Evolutionary conservation across 2,329 filamentous ascomycete genomes (phyloP).

Genomic region (Pestalotiopsis sp.): DNA sequence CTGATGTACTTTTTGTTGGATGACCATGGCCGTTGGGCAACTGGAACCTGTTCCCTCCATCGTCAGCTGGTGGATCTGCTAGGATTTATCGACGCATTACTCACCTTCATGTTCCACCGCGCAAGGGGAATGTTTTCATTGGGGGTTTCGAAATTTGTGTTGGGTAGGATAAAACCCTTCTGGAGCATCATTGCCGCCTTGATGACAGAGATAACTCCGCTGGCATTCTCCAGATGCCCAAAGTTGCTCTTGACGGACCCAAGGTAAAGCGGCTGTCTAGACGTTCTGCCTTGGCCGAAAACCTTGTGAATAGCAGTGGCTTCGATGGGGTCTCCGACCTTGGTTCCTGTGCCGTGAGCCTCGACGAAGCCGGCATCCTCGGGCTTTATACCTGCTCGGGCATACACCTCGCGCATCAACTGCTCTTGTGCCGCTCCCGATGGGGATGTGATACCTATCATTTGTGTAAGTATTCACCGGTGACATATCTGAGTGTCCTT

Average conservation of each 20-base stretch:
- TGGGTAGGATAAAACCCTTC: conserved; percentile 45
- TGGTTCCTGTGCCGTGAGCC: conserved; percentile 28
- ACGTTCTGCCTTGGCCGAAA: not conserved
- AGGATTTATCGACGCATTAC: not conserved
- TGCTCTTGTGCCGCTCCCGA: conserved; percentile 20
- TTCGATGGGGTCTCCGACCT: conserved; percentile 25
- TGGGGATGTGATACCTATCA: conserved; percentile 12
- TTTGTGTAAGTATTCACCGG: not conserved
- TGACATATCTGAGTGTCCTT: not conserved
- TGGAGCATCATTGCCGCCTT: conserved; percentile 46
- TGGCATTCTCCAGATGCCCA: conserved; percentile 36
- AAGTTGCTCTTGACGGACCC: conserved; percentile 9
- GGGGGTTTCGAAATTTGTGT: conserved; percentile 39
- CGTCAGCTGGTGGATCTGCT: conserved; percentile 10
- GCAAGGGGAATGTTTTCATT: conserved; percentile 33
- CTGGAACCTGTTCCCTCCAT: conserved; percentile 16
- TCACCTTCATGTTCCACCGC: conserved; percentile 25
- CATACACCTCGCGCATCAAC: conserved; percentile 23
- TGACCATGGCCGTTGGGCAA: conserved; percentile 22
- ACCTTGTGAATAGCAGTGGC: conserved; percentile 22
- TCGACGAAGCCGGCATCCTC: conserved; percentile 21
- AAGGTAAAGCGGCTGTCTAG: conserved; percentile 4
- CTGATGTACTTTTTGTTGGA: conserved; percentile 24
- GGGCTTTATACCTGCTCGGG: conserved; percentile 18
- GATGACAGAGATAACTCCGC: conserved; percentile 41